Evolutionary conservation across 805 yeast species (phyloP), one percentile per base, ranked within the genome.

Genomic region (Lachancea meyersii): DNA sequence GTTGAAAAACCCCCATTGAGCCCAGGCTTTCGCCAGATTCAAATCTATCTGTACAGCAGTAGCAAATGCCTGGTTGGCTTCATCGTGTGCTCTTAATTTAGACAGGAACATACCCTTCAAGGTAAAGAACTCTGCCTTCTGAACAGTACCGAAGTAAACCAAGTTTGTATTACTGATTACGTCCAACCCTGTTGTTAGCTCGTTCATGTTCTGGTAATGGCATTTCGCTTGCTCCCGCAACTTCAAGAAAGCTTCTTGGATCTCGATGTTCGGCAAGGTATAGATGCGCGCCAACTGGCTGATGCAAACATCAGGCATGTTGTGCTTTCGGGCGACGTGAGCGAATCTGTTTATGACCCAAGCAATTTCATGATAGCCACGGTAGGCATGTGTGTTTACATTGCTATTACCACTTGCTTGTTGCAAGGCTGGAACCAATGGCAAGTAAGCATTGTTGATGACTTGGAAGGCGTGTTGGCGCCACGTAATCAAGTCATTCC

Each of bases 401-500:
- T 79, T 81, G 36, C 80, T 79, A 51, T 68, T 75, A 14, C 81
- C 80, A 34, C 80, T 77, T 1, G 73, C 70, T 46, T 83, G 87
- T 54, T 86, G 96, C 27, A 86, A 60, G 2, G 86, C 79, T 1
- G 96, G 95, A 47, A 89, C 83, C 56, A 94, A 73, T 7, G 97
- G 97, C 73, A 89, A 75, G 63, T 93, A 93, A 1, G 86, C 95
- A 60, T 85, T 85, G 70, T 93, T 93, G 53, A 93, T 89, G 20
- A 91, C 96, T 50, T 86, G 89, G 72, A 94, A 93, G 0, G 96
- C 97, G 67, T 93, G 97, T 64, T 93, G 97, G 52, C 99, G 76
- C 99, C 99, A 93, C 0, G 97, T 89, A 3, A 93, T 95, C 47
- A 93, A 68, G 59, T 93, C 99, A 52, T 94, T 89, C 99, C 99